A percentile compares a stretch with the other conserved stretches of the same genome.
phyloP scores from a whole-genome alignment of 805 yeast genomes.

The Lipomyces yamanashiensis region DNA sequence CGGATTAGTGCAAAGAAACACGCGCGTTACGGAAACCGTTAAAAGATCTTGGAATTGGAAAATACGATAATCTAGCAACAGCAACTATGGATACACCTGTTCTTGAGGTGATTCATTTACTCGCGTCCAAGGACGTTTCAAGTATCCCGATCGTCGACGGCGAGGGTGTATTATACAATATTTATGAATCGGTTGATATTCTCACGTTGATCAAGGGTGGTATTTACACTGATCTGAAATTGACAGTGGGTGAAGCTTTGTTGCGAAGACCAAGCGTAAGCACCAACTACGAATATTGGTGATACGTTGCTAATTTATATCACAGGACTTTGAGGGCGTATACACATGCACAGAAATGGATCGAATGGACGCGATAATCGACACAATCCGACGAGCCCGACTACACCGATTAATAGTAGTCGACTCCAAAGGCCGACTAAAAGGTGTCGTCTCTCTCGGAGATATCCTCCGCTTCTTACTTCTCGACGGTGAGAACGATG shows the following conservation, averaged over 20 bases:
- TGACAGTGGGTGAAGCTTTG: slow-evolving; percentile 94
- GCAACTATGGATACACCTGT: slow-evolving; percentile 92
- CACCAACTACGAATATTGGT: not conserved
- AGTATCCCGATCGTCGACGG: slow-evolving; percentile 93
- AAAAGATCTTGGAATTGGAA: slow-evolving; percentile 67
- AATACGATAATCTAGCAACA: slow-evolving; percentile 63
- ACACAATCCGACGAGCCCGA: slow-evolving; percentile 87
- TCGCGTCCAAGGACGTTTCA: slow-evolving; percentile 80
- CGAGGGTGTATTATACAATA: slow-evolving; percentile 70
- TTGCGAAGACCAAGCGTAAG: slow-evolving; percentile 77
- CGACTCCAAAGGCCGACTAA: slow-evolving; percentile 65
- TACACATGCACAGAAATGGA: slow-evolving; percentile 92
- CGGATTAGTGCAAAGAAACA: slow-evolving; percentile 75
- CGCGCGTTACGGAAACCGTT: slow-evolving; percentile 79
- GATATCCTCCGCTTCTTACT: slow-evolving; percentile 86
- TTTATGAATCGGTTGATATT: slow-evolving; percentile 95
- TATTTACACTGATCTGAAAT: slow-evolving; percentile 82
- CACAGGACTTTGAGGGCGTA: slow-evolving; percentile 90
- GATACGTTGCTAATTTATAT: not conserved
- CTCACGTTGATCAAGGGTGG: slow-evolving; percentile 92
- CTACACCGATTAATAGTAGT: slow-evolving; percentile 91
- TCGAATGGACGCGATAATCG: slow-evolving; percentile 84
- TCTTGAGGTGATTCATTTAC: slow-evolving; percentile 82
- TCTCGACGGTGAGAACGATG: slow-evolving; percentile 52
- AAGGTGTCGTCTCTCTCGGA: slow-evolving; percentile 87